Base-by-base conservation (phyloP, 2,329 filamentous ascomycete genomes). In the Purpureocillium takamizusanense region DNA sequence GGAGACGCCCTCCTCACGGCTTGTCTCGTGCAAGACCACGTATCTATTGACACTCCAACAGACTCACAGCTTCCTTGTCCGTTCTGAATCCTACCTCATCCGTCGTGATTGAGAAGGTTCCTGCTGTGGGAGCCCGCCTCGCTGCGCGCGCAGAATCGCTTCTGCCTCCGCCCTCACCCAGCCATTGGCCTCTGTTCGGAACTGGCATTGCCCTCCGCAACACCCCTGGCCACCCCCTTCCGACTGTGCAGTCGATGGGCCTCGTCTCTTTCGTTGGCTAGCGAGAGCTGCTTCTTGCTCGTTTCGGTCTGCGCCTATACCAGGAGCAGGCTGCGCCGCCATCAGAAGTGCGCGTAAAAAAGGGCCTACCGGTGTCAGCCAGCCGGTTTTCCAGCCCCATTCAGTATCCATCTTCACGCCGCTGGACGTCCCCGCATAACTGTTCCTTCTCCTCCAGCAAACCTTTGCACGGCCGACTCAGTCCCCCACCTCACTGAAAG, bases 371-470 rank as follows among this genome's bases (percentile, higher is more conserved):
- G 27, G 21, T 29, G 34, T 25, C 21, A 25, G 10, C 21, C 21
- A 10, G 6, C 6, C 21, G 6, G 6, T 10, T 10, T 10, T 10
- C 21, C 21, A 25, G 21, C 21, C 21, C 21, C 21, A 25, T 25
- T 25, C 21, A 5, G 21, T 25, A 25, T 25, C 10, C 21, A 25
- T 25, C 10, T 5, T 10, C 10, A 10, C 21, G 21, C 6, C 21
- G 21, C 21, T 25, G 21, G 21, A 10, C 21, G 10, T 25, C 21
- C 21, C 21, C 21, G 21, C 34, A 27, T 15, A 36, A 28, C 34
- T 21, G 25, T 21, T 13, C 31, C 33, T 35, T 36, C 28, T 35
- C 34, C 36, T 39, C 42, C 39, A 39, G 39, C 36, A 29, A 16
- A 36, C 21, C 21, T 25, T 10, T 10, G 21, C 6, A 25, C 5